A percentile compares a stretch with the other conserved stretches of the same genome.
These are phyloP conservation scores for Coemansia sp. DNA, from an alignment of 192 early-diverging fungal species.

Conservation along the genomic window DNA sequence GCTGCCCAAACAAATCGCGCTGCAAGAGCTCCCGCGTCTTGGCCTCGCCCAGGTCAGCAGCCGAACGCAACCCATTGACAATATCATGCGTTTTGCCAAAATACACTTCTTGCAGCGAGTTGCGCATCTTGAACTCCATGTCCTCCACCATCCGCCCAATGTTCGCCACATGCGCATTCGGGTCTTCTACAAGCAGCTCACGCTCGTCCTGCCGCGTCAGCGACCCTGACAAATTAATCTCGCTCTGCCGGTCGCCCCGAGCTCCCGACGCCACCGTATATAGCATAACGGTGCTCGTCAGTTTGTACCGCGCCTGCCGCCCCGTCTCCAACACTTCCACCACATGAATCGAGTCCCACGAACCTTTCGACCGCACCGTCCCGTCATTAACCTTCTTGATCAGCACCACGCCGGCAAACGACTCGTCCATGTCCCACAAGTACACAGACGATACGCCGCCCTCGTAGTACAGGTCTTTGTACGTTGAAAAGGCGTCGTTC, in stretches of 20 bases:
- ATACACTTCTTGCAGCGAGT: conserved; percentile 90
- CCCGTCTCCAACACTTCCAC: conserved; percentile 86
- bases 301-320: conserved; percentile 88
- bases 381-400: conserved; percentile 92
- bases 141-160: conserved; percentile 97
- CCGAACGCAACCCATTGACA: conserved; percentile 87
- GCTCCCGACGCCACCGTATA: conserved; percentile 73
- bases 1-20: conserved; percentile 72
- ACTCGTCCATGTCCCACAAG: conserved; percentile 85
- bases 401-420: conserved; percentile 91
- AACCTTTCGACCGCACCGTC: conserved; percentile 73
- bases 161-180: conserved; percentile 83
- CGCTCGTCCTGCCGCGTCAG: conserved; percentile 92
- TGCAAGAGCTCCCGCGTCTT: conserved; percentile 77
- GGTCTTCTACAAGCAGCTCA: conserved; percentile 73
- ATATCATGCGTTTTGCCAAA: conserved; percentile 98
- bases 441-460: conserved; percentile 97
- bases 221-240: conserved; percentile 86
- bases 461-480: conserved; percentile 88
- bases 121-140: conserved; percentile 98
- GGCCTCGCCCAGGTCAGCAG: conserved; percentile 71
- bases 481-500: conserved; percentile 96
- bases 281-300: conserved; percentile 96
- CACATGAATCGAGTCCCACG: conserved; percentile 99
- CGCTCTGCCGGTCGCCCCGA: conserved; percentile 54